These are phyloP conservation scores for Solioccasus polychromus DNA, from an alignment of 768 basidiomycete genomes.

Conservation along the genomic window DNA sequence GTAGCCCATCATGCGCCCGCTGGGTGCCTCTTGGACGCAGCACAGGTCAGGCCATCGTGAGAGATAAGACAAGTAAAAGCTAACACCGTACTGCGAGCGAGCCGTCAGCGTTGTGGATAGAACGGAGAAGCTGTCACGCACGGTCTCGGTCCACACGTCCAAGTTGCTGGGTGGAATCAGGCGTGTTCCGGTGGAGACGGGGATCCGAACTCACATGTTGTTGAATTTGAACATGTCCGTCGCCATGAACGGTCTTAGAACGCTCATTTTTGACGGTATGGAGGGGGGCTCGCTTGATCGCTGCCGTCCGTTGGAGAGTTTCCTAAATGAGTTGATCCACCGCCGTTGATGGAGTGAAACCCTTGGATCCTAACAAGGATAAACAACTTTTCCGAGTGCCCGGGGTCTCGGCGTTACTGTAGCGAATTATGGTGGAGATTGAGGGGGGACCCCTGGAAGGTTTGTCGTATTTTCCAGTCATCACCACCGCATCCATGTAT, in stretches of 20 bases:
- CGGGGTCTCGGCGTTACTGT: slow-evolving; percentile 19
- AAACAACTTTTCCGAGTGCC: slow-evolving; percentile 26
- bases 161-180: slow-evolving; percentile 60
- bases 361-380: slow-evolving; percentile 30
- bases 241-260: slow-evolving; percentile 82
- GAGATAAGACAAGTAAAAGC: slow-evolving; percentile 87
- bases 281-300: no score
- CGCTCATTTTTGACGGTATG: slow-evolving; percentile 71
- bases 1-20: slow-evolving; percentile 88
- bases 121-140: slow-evolving; percentile 34
- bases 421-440: not conserved
- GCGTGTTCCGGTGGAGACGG: not conserved
- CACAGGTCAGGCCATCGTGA: slow-evolving; percentile 92
- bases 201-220: slow-evolving; percentile 58
- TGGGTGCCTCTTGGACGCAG: slow-evolving; percentile 76
- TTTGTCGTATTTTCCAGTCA: slow-evolving; percentile 25
- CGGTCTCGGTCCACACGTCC: slow-evolving; percentile 97
- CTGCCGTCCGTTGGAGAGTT: not conserved
- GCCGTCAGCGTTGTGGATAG: slow-evolving; percentile 1
- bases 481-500: slow-evolving; percentile 30
- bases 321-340: not conserved
- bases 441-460: slow-evolving; percentile 29
- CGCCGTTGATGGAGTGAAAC: not conserved
- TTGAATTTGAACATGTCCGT: slow-evolving; percentile 93
- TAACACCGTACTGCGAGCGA: slow-evolving; percentile 68